Conservation (phyloP, 176 grass and related monocot genomes). For the Oryza brachyantha region DNA sequence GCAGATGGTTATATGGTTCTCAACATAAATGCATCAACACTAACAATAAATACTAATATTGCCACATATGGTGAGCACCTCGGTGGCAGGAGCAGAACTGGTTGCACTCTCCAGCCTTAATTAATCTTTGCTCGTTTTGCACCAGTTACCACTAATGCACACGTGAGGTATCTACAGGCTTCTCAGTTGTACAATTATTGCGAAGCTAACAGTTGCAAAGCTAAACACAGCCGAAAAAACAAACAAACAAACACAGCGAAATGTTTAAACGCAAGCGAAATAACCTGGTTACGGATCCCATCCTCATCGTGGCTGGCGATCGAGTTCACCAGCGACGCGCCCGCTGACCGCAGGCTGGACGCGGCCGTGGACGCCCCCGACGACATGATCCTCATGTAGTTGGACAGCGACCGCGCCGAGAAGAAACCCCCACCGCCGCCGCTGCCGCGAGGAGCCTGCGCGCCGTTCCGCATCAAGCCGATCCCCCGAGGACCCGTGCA, state of each 20-base stretch:
- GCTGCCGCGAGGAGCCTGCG: constrained; percentile 44
- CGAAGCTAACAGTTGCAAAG: not conserved
- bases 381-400: constrained; percentile 83
- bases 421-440: constrained; percentile 54
- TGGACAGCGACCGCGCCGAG: constrained; percentile 67
- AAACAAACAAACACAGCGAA: not conserved
- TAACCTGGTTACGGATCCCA: constrained; percentile 63
- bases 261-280: not conserved
- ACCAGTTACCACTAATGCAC: constrained; percentile 23
- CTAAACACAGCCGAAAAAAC: not conserved
- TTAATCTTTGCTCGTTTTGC: constrained; percentile 28
- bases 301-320: constrained; percentile 68
- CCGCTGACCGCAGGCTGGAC: constrained; percentile 60
- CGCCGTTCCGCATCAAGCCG: constrained; percentile 66
- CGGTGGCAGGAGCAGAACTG: not conserved
- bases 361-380: constrained; percentile 87
- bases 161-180: constrained; percentile 30
- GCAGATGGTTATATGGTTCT: not conserved
- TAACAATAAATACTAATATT: constrained; percentile 8
- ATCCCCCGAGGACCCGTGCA: constrained; percentile 7
- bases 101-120: not conserved
- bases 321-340: constrained; percentile 67
- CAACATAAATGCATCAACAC: constrained; percentile 16
- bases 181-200: constrained; percentile 29
- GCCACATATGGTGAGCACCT: not conserved